Percentiles rank a stretch among this genome's conserved stretches.
Conservation (phyloP, 177 flowering plant genomes). For the Vitis hybrid region DNA sequence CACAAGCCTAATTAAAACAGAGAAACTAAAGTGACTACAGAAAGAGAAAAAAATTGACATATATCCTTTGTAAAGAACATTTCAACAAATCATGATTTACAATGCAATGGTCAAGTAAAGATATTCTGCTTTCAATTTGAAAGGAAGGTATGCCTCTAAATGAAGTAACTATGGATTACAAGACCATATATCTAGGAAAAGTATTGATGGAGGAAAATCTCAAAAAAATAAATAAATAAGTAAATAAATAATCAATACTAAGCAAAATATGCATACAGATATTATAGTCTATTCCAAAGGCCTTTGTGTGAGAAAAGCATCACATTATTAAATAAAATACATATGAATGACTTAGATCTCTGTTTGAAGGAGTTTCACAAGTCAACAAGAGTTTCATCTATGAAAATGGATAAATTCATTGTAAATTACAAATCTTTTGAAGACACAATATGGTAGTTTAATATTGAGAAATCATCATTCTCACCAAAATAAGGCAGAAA, state of each 20-base stretch:
- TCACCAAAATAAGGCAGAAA: too few relatives aligned
- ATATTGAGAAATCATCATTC: too few relatives aligned
- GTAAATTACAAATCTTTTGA: too few relatives aligned
- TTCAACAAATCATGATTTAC: background rate
- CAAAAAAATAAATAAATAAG: background rate
- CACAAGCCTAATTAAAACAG: conserved; percentile 40
- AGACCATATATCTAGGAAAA: background rate
- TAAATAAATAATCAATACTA: background rate
- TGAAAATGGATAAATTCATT: too few relatives aligned
- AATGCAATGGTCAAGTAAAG: too few relatives aligned
- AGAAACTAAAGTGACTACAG: background rate
- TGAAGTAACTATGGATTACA: background rate
- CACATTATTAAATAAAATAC: background rate
- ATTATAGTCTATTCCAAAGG: background rate
- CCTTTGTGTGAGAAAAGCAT: background rate
- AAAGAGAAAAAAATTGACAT: background rate
- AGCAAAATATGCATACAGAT: background rate
- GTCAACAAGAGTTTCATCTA: too few relatives aligned
- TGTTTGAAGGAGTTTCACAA: background rate
- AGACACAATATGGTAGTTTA: too few relatives aligned
- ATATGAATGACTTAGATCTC: background rate
- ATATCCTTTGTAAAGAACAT: background rate
- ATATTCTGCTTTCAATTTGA: background rate
- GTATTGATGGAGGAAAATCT: background rate
- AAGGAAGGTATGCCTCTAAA: background rate